Evolutionary conservation across 768 basidiomycete species (phyloP).

Genomic region (Tephrocybe sp.): DNA sequence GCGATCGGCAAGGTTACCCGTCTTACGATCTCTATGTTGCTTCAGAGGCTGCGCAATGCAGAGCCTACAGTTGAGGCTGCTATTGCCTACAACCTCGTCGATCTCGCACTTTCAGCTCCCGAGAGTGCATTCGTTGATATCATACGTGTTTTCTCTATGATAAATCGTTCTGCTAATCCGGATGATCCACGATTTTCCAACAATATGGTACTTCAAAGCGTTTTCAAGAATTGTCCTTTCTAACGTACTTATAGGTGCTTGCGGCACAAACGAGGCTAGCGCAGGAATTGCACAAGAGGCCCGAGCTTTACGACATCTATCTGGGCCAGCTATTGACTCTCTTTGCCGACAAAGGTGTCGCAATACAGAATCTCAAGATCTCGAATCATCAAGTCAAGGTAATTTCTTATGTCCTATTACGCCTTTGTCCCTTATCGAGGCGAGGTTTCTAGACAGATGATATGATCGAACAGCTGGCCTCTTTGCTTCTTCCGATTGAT

Average conservation of each 20-base stretch:
- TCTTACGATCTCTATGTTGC: slow-evolving; percentile 88
- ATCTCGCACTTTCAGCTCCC: slow-evolving; percentile 80
- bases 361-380: slow-evolving; percentile 80
- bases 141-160: slow-evolving; percentile 78
- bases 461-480: slow-evolving; percentile 85
- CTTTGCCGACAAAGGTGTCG: slow-evolving; percentile 89
- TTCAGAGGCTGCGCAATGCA: slow-evolving; percentile 82
- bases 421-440: background rate
- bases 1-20: slow-evolving; percentile 63
- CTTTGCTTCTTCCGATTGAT: slow-evolving; percentile 88
- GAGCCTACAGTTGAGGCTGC: slow-evolving; percentile 90
- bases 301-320: slow-evolving; percentile 79
- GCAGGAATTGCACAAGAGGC: slow-evolving; percentile 68
- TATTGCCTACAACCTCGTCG: slow-evolving; percentile 89
- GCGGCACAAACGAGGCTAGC: slow-evolving; percentile 91
- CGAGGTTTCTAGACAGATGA: slow-evolving; percentile 59
- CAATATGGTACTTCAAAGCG: slow-evolving; percentile 64
- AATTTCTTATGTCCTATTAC: slow-evolving; percentile 1
- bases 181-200: slow-evolving; percentile 89
- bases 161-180: slow-evolving; percentile 84
- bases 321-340: slow-evolving; percentile 82
- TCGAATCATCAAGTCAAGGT: slow-evolving; percentile 70
- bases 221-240: background rate
- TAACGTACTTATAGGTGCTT: slow-evolving; percentile 53
- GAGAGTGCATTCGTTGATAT: slow-evolving; percentile 81